Evolutionary conservation across 2,329 filamentous ascomycete genomes (phyloP), one percentile per base, ranked within the genome.

Genomic region (Arachnomyces sp.): DNA sequence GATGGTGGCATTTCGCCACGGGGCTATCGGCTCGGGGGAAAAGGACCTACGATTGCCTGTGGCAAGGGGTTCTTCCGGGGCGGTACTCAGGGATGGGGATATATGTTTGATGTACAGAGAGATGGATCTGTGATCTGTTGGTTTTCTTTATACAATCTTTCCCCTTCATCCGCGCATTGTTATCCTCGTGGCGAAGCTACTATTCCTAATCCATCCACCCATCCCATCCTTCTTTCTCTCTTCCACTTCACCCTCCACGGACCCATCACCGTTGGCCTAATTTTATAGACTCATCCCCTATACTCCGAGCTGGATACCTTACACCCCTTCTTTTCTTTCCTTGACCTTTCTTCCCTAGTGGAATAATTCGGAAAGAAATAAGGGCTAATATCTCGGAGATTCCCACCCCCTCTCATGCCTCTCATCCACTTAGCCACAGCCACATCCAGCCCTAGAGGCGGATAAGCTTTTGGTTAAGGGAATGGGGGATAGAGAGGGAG

Each of bases 281-380:
- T 53, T 56, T 53, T 50, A 60, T 73, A 72, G 71, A 69, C 43
- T 71, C 71, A 73, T 73, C 70, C 61, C 66, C 71, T 73, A 73
- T 66, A 55, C 63, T 70, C 65, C 63, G 61, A 63, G 68, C 67
- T 68, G 63, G 66, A 42, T 55, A 25, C 20, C 56, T 59, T 51
- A 46, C 42, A 37, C 28, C 16, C 17, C 17, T 40, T 40, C 40
- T 34, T 42, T 42, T 40, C 36, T 51, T 53, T 49, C 59, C 61
- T 59, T n/a, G n/a, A 25, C 20, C 9, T 25, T 5, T 25, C 9
- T 25, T 25, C 20, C 20, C 20, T 9, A 9, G 20, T 9, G 20
- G 20, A 25, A 25, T 25, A 25, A 25, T 25, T 25, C 20, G 20
- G 20, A 25, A 25, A 25, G n/a, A 25, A 25, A 9, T 5, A 9